These are phyloP conservation scores for Salix brachista DNA, from an alignment of 345 rosid species.

Conservation along the genomic window DNA sequence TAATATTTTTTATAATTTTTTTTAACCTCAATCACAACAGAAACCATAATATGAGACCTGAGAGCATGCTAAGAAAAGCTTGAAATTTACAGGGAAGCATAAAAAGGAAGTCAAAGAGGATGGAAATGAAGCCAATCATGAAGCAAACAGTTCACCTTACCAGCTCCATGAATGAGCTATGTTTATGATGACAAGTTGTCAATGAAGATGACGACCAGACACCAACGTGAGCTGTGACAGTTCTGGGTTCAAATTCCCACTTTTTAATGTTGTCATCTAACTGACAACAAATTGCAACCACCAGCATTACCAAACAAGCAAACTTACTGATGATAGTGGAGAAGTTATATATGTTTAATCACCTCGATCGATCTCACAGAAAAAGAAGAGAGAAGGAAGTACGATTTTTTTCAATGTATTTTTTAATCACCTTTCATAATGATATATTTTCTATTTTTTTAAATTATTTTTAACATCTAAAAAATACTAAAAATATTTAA, in stretches of 20 bases:
- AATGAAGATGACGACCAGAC: constrained; percentile 27
- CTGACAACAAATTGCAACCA: constrained; percentile 30
- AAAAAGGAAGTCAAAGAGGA: not conserved
- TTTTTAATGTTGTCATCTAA: too few relatives aligned
- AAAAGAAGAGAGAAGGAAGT: too few relatives aligned
- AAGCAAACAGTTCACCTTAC: not conserved
- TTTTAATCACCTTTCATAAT: too few relatives aligned
- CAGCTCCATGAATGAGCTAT: constrained; percentile 18
- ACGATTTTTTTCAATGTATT: too few relatives aligned
- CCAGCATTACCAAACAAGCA: constrained; percentile 1
- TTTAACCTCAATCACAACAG: too few relatives aligned
- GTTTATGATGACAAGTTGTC: constrained; percentile 21
- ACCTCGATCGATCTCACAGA: too few relatives aligned
- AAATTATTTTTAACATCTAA: too few relatives aligned
- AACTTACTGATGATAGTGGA: not conserved
- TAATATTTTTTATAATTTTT: too few relatives aligned
- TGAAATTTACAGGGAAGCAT: not conserved
- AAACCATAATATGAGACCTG: too few relatives aligned
- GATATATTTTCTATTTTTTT: too few relatives aligned
- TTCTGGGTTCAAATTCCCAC: constrained; percentile 8
- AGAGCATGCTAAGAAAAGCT: not conserved
- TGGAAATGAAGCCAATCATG: not conserved
- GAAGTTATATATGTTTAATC: too few relatives aligned
- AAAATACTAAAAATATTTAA: too few relatives aligned
- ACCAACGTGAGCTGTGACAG: constrained; percentile 12